Evolutionary conservation across 257 asterid genomes (phyloP).

Genomic region (Solanum medicagineum): DNA sequence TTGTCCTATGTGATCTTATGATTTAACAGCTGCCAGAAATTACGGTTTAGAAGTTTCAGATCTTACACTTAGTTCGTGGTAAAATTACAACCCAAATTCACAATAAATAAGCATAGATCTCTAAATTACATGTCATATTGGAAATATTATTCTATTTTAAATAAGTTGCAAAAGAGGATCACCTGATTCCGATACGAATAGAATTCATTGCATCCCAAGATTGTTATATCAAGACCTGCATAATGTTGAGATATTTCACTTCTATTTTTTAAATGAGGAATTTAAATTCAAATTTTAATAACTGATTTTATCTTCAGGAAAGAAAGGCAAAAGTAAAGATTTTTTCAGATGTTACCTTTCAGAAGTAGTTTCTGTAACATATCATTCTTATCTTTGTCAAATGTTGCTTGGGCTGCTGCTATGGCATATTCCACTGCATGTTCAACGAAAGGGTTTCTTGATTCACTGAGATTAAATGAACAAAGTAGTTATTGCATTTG

Average conservation of each 20-base stretch:
- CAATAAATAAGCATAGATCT: not conserved
- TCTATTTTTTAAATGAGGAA: not conserved
- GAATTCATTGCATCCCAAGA: slow-evolving; percentile 87
- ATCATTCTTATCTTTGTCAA: slow-evolving; percentile 47
- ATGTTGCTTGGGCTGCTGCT: slow-evolving; percentile 68
- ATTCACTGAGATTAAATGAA: slow-evolving; percentile 47
- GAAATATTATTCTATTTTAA: not conserved
- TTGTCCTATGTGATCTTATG: not conserved
- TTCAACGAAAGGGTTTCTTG: slow-evolving; percentile 89
- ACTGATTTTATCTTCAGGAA: not conserved
- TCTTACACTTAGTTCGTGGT: not conserved
- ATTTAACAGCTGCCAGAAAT: not conserved
- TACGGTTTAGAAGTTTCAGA: not conserved
- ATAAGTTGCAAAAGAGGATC: not conserved
- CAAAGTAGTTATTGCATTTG: slow-evolving; percentile 3
- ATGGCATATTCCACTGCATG: slow-evolving; percentile 72
- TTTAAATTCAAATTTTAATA: not conserved
- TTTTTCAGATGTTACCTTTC: slow-evolving; percentile 56
- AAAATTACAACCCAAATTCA: not conserved
- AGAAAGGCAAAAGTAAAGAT: slow-evolving; percentile 5
- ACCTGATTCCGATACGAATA: slow-evolving; percentile 95
- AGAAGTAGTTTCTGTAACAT: slow-evolving; percentile 58
- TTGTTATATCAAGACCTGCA: slow-evolving; percentile 90
- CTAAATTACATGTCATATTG: not conserved
- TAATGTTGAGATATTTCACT: slow-evolving; percentile 15